Conservation (phyloP, 2,329 filamentous ascomycete genomes). For the Scytalidium sp. region DNA sequence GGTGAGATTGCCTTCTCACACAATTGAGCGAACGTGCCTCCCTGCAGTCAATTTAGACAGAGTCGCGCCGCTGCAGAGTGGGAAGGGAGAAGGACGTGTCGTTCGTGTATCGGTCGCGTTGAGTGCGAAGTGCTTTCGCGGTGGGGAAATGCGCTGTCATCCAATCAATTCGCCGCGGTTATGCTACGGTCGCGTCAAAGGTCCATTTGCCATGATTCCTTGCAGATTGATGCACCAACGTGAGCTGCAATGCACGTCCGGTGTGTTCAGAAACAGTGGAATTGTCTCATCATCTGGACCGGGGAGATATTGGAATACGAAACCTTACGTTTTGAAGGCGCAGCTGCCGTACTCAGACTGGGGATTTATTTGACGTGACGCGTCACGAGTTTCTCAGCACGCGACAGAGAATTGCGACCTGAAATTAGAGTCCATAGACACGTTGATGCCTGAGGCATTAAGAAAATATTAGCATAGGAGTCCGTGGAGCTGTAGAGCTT, state of each 20-base stretch:
- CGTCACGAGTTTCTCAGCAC: neutral
- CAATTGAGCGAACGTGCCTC: constrained; percentile 3
- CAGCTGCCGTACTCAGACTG: neutral
- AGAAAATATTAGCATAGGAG: no score
- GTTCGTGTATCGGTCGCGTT: constrained; percentile 18
- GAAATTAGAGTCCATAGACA: no score
- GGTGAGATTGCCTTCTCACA: constrained; percentile 2
- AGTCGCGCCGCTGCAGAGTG: constrained; percentile 13
- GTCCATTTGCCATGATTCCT: neutral
- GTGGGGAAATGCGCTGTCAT: neutral
- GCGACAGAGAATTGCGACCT: neutral
- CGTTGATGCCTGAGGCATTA: neutral
- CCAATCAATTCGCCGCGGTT: neutral
- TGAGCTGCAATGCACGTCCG: neutral
- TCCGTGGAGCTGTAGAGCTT: no score
- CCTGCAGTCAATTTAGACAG: constrained; percentile 13
- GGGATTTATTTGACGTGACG: neutral
- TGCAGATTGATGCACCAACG: neutral
- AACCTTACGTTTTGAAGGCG: neutral
- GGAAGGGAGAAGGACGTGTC: constrained; percentile 14
- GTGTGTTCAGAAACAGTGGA: neutral
- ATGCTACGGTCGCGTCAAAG: neutral
- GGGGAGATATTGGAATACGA: neutral
- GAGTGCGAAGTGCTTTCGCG: constrained; percentile 16
- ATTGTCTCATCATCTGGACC: neutral